Evolutionary conservation across 1,139 yeast genomes (phyloP).

Genomic region (Hyphopichia khmerensis): DNA sequence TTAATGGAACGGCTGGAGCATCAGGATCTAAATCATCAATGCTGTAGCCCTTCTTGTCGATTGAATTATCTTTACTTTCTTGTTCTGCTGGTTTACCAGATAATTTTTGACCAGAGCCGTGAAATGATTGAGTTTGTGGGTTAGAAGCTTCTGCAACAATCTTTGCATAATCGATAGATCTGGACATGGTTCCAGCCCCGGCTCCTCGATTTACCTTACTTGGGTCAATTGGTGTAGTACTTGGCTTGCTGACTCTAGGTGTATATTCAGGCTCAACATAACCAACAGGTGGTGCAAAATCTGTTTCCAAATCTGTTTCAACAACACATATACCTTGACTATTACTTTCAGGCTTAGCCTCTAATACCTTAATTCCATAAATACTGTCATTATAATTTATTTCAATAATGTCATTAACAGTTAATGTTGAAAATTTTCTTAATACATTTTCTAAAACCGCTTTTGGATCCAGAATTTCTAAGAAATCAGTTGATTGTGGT

Average conservation of each 20-base stretch:
- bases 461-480: conserved; percentile 93
- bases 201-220: conserved; percentile 38
- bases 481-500: conserved; percentile 90
- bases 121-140: conserved; percentile 31
- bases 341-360: conserved; percentile 75
- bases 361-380: conserved; percentile 81
- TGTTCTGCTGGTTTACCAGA: conserved; percentile 50
- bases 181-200: conserved; percentile 78
- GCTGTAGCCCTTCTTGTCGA: conserved; percentile 12
- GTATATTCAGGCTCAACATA: conserved; percentile 84
- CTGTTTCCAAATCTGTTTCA: conserved; percentile 95
- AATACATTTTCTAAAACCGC: conserved; percentile 93
- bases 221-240: conserved; percentile 34
- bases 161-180: conserved; percentile 65
- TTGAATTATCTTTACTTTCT: conserved; percentile 9
- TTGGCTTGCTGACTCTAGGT: conserved; percentile 35
- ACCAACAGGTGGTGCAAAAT: conserved; percentile 98
- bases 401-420: conserved; percentile 83
- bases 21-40: conserved; percentile 46
- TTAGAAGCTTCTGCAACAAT: conserved; percentile 44
- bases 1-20: conserved; percentile 70
- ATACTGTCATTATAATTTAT: conserved; percentile 78
- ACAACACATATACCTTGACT: conserved; percentile 82
- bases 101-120: conserved; percentile 69
- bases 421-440: conserved; percentile 84